Evolutionary conservation across 2,329 filamentous ascomycete genomes (phyloP).

Genomic region (Drechmeria coniospora): DNA sequence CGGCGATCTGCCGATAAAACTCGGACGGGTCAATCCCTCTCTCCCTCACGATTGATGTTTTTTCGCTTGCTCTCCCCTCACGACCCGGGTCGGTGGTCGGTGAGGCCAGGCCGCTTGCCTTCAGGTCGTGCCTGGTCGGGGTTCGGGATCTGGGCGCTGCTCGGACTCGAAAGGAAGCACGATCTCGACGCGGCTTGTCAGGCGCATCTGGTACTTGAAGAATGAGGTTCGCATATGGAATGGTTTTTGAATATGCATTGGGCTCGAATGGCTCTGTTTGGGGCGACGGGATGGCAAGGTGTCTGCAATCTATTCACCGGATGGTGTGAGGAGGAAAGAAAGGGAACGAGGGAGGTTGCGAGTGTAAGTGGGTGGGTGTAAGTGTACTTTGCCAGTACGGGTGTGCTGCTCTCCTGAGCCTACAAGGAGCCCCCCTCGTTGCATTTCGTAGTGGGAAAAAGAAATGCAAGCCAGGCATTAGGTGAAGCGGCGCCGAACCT

Average conservation of each 20-base stretch:
- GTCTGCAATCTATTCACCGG: too few relatives aligned
- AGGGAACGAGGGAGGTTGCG: constrained; percentile 1
- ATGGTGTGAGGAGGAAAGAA: constrained; percentile 5
- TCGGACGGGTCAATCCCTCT: too few relatives aligned
- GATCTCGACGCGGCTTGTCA: constrained; percentile 31
- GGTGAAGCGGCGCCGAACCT: too few relatives aligned
- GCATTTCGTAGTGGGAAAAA: too few relatives aligned
- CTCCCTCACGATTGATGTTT: too few relatives aligned
- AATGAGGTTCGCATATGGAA: constrained; percentile 28
- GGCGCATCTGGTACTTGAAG: constrained; percentile 43
- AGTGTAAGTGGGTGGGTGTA: too few relatives aligned
- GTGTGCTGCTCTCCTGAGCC: too few relatives aligned
- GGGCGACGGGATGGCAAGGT: too few relatives aligned
- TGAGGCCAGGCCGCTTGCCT: constrained; percentile 1
- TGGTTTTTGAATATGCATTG: constrained; percentile 42
- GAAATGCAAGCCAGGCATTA: too few relatives aligned
- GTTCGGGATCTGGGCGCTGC: constrained; percentile 41
- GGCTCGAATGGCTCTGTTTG: too few relatives aligned
- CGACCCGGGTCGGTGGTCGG: not conserved
- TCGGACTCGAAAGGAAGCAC: constrained; percentile 33
- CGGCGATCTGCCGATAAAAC: not conserved
- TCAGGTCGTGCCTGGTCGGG: constrained; percentile 38
- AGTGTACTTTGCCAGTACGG: too few relatives aligned
- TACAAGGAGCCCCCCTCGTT: too few relatives aligned
- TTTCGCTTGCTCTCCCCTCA: not conserved